phyloP scores from a whole-genome alignment of 2,329 filamentous ascomycete species.

The Periconia sp. region DNA sequence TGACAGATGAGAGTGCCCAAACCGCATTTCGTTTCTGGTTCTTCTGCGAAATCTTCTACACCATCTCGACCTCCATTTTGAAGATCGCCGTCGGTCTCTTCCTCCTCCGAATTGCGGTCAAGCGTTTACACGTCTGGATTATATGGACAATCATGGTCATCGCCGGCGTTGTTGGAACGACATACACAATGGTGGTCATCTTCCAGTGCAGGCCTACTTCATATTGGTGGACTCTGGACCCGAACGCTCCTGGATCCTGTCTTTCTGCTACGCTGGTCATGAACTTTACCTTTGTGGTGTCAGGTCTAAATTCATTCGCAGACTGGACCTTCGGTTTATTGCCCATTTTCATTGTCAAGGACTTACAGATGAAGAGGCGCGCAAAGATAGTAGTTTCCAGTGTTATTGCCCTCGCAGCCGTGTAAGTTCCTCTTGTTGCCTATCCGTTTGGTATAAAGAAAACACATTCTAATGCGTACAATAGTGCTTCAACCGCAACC shows the following conservation, averaged over 20 bases:
- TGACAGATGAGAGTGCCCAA: conserved; percentile 30
- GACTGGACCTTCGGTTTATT: conserved; percentile 35
- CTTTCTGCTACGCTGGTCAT: conserved; percentile 51
- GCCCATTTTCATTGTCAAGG: conserved; percentile 54
- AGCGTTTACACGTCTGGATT: conserved; percentile 46
- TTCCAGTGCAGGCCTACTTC: conserved; percentile 55
- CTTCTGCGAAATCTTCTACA: conserved; percentile 57
- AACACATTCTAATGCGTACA: background rate
- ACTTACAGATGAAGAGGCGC: conserved; percentile 56
- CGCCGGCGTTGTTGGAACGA: conserved; percentile 47
- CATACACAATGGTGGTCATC: conserved; percentile 53
- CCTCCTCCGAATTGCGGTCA: conserved; percentile 53
- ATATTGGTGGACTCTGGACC: conserved; percentile 51
- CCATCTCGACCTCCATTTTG: conserved; percentile 49
- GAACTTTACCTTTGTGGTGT: conserved; percentile 49
- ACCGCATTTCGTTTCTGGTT: conserved; percentile 49
- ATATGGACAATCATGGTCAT: conserved; percentile 50
- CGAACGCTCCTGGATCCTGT: conserved; percentile 43
- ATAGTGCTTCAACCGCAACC: conserved; percentile 43
- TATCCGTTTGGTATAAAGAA: conserved; percentile 6
- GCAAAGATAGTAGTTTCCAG: conserved; percentile 56
- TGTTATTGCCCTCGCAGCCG: conserved; percentile 52
- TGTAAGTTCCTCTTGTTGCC: conserved; percentile 20
- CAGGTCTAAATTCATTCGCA: conserved; percentile 28
- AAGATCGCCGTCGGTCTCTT: conserved; percentile 56